Base-by-base conservation (phyloP, 306 rosid species). In the Bauhinia variegata region DNA sequence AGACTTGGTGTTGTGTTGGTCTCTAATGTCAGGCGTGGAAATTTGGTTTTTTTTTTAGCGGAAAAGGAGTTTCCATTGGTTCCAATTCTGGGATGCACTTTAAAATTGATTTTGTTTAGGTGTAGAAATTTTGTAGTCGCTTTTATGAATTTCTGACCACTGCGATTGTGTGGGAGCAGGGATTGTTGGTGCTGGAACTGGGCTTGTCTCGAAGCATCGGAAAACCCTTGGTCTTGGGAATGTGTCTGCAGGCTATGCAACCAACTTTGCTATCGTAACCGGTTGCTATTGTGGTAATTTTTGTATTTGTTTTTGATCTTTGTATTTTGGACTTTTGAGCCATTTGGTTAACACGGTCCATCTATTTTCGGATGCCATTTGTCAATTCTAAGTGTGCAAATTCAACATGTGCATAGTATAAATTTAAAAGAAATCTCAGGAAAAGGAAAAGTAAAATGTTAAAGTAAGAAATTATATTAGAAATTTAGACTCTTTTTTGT, bases 221-320 rank as follows among this genome's bases (percentile, higher is more conserved):
- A 88, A 76, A 77, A 71, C 72, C 30, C 88, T 83, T 9, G 96
- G 98, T 34, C 86, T 86, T 47, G 81, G 87, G 6, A 76, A 75
- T 9, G 81, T 79, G 65, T 74, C 77, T 49, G 82, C 89, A n/a
- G 86, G 82, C 59, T 90, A 90, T 63, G 96, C 99, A 15, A 58
- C 90, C 2, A 93, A 93, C 60, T 84, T 88, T 31, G 78, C 95
- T 74, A 75, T 93, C 46, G 85, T 90, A 17, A 76, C 91, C 0
- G 90, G 85, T 44, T 93, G 96, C 85, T 93, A 89, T 73, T 84
- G 96, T 41, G 99, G 99, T 93, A 80, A 82, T 6, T 55, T 28
- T 38, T 72, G 11, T 10, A 19, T 16, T 62, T 49, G 4, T 49
- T 54, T 39, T 41, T 23, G 7, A 61, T 33, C 48, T 37, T 16